These are phyloP conservation scores for Schizochytrium sp. DNA, from an alignment of 108 stramenopile species.

Conservation along the genomic window DNA sequence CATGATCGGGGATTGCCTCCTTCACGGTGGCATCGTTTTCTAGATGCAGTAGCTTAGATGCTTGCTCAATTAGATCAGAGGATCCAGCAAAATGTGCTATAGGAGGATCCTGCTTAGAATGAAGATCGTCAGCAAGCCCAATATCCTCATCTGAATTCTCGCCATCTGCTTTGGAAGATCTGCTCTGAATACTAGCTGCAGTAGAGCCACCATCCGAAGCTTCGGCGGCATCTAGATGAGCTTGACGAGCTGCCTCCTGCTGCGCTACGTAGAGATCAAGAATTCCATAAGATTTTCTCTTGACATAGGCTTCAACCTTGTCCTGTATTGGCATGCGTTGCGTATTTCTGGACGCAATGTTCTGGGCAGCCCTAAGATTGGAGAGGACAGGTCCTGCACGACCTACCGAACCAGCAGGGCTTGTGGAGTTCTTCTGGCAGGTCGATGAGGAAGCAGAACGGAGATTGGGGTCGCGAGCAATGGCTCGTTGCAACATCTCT, in stretches of 20 bases:
- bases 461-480: conserved; percentile 19
- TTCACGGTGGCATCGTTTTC: background rate
- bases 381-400: background rate
- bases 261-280: conserved; percentile 23
- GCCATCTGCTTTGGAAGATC: background rate
- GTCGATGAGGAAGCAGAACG: too few species aligned
- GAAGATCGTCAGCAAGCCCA: background rate
- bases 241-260: background rate
- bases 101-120: background rate
- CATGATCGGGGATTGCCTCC: background rate
- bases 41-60: too few species aligned
- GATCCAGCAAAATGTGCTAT: too few species aligned
- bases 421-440: background rate
- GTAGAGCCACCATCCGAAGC: background rate
- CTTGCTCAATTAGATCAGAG: too few species aligned
- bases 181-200: background rate
- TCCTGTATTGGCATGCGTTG: background rate
- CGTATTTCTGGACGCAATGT: background rate
- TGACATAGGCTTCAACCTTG: background rate
- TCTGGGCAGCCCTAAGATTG: background rate
- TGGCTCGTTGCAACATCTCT: conserved; percentile 12
- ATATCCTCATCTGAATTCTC: too few species aligned
- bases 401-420: background rate
- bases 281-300: conserved; percentile 46
- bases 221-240: background rate